These are phyloP conservation scores for Mortierella antarctica DNA, from an alignment of 192 early-diverging fungal species.

Conservation along the genomic window DNA sequence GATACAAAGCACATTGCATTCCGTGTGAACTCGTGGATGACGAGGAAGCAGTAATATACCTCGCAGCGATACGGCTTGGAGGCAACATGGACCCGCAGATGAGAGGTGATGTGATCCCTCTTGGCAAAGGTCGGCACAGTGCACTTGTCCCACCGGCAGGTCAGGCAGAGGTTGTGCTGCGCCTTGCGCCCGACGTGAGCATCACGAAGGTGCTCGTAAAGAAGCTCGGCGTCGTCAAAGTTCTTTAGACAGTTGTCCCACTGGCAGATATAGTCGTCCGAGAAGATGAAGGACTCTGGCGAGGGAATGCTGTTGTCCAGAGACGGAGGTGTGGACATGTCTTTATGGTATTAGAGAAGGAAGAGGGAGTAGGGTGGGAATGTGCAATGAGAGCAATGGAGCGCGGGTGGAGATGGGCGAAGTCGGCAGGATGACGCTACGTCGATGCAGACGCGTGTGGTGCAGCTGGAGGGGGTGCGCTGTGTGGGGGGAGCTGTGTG, in stretches of 20 bases:
- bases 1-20: neutral
- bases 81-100: slow-evolving; percentile 92
- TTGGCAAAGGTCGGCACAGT: slow-evolving; percentile 73
- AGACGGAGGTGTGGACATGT: slow-evolving; percentile 2
- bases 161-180: slow-evolving; percentile 86
- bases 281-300: slow-evolving; percentile 44
- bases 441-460: no score
- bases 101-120: slow-evolving; percentile 98
- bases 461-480: neutral
- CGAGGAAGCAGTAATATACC: slow-evolving; percentile 48
- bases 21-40: neutral
- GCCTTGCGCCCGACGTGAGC: slow-evolving; percentile 94
- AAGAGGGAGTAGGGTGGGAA: neutral
- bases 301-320: slow-evolving; percentile 1
- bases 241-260: slow-evolving; percentile 59
- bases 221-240: slow-evolving; percentile 83
- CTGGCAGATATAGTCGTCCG: slow-evolving; percentile 53
- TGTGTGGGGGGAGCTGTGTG: neutral
- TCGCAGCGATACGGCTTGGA: slow-evolving; percentile 90
- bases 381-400: neutral
- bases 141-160: slow-evolving; percentile 92
- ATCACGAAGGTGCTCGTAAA: slow-evolving; percentile 88
- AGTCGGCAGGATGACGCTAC: neutral
- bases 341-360: neutral
- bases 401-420: neutral